Evolutionary conservation across 768 basidiomycete genomes (phyloP), one percentile per base, ranked within the genome.

Genomic region (Rhizopogon roseolus): DNA sequence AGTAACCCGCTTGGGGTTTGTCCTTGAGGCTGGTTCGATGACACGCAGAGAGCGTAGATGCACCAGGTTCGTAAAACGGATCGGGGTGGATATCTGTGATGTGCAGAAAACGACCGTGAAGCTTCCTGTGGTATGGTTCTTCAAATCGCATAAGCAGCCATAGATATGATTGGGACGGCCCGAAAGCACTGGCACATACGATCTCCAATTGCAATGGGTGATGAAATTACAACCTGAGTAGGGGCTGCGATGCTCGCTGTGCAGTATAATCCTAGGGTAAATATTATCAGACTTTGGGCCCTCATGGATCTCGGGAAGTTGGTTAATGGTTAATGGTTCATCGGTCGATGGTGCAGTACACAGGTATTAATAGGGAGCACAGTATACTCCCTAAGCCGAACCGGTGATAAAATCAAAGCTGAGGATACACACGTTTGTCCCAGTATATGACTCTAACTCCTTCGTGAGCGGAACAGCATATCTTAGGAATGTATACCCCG

Each of bases 41-140:
- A 60, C 90, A 93, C 5, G 83, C 76, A 10, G 75, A 81, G 25
- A 73, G 72, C 57, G 77, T 69, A 5, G 82, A 77, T 19, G 80
- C 70, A 45, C 76, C 74, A 19, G 64, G 62, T 5, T 63, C 58
- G 65, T 91, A 92, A 66, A 78, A 71, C 22, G 81, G 81, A 68
- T 91, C 90, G 37, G 90, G 90, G 62, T 93, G 90, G 54, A 92
- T 82, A 66, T 93, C 90, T 22, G 88, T 89, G 57, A 92, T 82
- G 63, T 91, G 89, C 29, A 92, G 68, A 69, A 91, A 91, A 41
- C 87, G 80, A n/a, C 87, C 87, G 53, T 81, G 79, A n/a, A 88
- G 73, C 64, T 78, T 36, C 34, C 46, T 48, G 5, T 32, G 32
- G 63, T 76, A 81, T 54, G 67, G 76, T 41, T 52, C 40, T 56